Base-by-base conservation (phyloP, 345 rosid genomes). In the Passiflora organensis region DNA sequence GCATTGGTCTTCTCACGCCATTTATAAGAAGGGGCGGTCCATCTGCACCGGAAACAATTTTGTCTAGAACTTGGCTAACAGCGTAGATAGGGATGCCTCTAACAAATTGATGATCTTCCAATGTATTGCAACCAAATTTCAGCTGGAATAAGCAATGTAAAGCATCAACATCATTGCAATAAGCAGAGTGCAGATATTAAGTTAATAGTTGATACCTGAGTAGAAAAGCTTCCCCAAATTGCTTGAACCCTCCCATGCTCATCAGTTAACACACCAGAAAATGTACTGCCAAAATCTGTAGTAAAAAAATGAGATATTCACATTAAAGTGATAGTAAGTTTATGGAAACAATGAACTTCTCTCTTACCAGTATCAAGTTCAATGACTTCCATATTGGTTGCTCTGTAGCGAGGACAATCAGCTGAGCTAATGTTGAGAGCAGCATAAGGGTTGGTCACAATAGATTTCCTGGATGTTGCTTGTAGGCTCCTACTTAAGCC, bases 381-480 rank as follows among this genome's bases (percentile, higher is more conserved):
- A 68, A 91, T 82, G 32, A 87, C 91, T 80, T 91, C 96, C 87
- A 83, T 91, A 76, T 87, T 91, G 49, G 87, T 85, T 59, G 98
- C 98, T 74, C 96, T 80, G 63, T 91, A 91, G 48, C 93, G 82
- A 20, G 95, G 98, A 79, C 77, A 82, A 67, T 88, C 96, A 56
- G 93, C 98, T 51, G 90, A 91, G 46, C 82, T 80, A 64, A 85
- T 88, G 73, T 76, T 80, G 59, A 91, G 69, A 19, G 96, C 84
- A 36, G 91, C 89, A 78, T 82, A 82, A 18, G 96, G 85, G 60
- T 91, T 85, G 39, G 95, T 91, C 18, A 91, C 91, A 65, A 77
- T 69, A 41, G 97, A 87, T 73, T 85, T 87, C 78, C 97, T 77
- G 23, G 95, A 91, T 56, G 89, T 87, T 58, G 88, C 95, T 67